Base-by-base conservation (phyloP, 2,329 filamentous ascomycete species). In the Xenosphaeropsis pyriputrescens region DNA sequence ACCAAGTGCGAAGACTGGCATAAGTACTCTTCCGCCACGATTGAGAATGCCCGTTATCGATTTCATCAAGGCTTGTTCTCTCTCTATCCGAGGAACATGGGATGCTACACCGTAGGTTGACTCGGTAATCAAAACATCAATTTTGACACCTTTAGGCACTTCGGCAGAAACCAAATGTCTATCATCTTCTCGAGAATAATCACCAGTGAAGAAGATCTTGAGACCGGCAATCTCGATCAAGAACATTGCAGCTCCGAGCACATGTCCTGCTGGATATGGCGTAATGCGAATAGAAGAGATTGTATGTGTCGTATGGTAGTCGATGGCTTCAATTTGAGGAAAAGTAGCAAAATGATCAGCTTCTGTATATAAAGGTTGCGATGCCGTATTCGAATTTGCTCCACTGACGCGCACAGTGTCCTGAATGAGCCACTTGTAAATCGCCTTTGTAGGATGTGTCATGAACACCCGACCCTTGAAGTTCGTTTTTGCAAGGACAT, bases 341-440 rank as follows among this genome's bases (percentile, higher is more conserved):
- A 96, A 89, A 1, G 89, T 96, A 45, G 85, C 86, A 18, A 94
- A 69, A 58, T 96, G 88, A 54, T 98, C 91, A 49, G 89, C 80
- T 60, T 98, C 91, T 1, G 85, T 95, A 57, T 95, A 98, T 34
- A 96, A 75, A 54, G 85, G 68, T 67, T 91, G 70, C 51, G 83
- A 68, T 0, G 66, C 45, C 38, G 67, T 63, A 46, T 74, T 72
- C 8, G 72, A 75, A 2, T 73, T 75, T 4, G 72, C 77, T 52
- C 77, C 82, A 55, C 80, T 81, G 19, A 98, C 88, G 41, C 91
- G 79, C 33, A 98, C 85, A 47, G 86, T 93, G 60, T 98, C 91
- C 59, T 94, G 86, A 45, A 96, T 95, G 37, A 96, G 75, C 89
- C 91, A 96, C 63, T 96, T 96, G 72, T 98, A 98, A 57, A 98